Conservation (phyloP, 805 yeast genomes). For the Naumovozyma dairenensis region DNA sequence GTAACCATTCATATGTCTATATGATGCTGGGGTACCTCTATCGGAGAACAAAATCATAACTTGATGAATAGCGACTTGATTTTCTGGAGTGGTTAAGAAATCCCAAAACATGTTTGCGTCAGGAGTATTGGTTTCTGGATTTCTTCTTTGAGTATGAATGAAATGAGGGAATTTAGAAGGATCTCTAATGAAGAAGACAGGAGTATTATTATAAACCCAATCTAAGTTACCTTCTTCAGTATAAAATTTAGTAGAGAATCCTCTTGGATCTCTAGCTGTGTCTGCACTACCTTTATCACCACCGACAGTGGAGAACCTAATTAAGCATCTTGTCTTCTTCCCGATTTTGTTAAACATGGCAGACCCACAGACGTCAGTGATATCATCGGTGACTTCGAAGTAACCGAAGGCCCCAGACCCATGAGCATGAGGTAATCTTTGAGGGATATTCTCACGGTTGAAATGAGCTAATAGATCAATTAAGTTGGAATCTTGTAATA, state of each 20-base stretch:
- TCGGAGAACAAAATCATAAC: conserved; percentile 51
- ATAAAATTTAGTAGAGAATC: conserved; percentile 54
- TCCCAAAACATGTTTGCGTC: conserved; percentile 84
- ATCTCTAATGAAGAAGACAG: conserved; percentile 55
- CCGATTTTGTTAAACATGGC: conserved; percentile 66
- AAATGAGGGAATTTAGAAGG: conserved; percentile 56
- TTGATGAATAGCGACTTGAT: conserved; percentile 74
- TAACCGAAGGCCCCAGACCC: conserved; percentile 87
- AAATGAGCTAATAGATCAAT: conserved; percentile 79
- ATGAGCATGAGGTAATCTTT: conserved; percentile 88
- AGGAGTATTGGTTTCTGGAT: conserved; percentile 63
- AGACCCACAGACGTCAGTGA: conserved; percentile 60
- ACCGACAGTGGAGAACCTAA: conserved; percentile 68
- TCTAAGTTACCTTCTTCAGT: conserved; percentile 62
- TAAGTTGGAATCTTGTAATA: conserved; percentile 73
- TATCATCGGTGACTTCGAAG: conserved; percentile 81
- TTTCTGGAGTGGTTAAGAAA: conserved; percentile 48
- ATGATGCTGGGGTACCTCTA: conserved; percentile 50
- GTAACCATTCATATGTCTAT: conserved; percentile 53
- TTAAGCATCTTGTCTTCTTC: conserved; percentile 62
- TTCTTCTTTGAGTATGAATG: conserved; percentile 62
- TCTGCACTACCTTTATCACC: conserved; percentile 63
- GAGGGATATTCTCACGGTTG: conserved; percentile 85
- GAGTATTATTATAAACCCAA: conserved; percentile 69
- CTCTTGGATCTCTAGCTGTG: conserved; percentile 61